Base-by-base conservation (phyloP, 371 early-diverging fungal species). In the Chytridiales sp. region DNA sequence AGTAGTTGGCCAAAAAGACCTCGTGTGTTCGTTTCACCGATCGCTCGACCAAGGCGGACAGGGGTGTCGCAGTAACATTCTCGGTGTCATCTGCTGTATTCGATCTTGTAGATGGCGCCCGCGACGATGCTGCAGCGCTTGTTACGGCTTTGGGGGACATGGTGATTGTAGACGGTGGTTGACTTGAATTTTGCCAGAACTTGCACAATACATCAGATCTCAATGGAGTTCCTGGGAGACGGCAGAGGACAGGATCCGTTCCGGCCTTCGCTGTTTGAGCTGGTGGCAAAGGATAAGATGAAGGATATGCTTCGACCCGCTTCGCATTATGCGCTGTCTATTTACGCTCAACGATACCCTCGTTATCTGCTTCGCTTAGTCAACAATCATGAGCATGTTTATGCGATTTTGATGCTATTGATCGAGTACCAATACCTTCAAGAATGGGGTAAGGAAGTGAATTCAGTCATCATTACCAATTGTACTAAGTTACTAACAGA, bases 311-410 rank as follows among this genome's bases (percentile, higher is more conserved):
- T 93, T 31, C 86, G 87, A 61, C 95, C 95, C 13, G 93, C 95
- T 24, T 68, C 92, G 29, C 87, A 85, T 57, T 93, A 93, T 67
- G 72, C 88, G n/a, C 78, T 92, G 29, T 85, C 93, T 21, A 85
- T 89, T n/a, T 92, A 89, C 69, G 93, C 93, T 9, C 92, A 92
- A 73, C 72, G 95, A 54, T 89, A 93, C 63, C 94, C 94, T 26
- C 83, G 92, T 29, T 79, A 90, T 48, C 75, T 93, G 24, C 69
- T 94, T 30, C 85, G 84, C 44, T 61, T 92, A 34, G 86, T 87
- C 24, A 88, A 89, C 70, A 71, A 83, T 64, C 86, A 91, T 61
- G 91, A 94, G 63, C 76, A 27, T 9, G 17, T 86, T 21, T 91
- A 85, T 70, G 87, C 90, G 0, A 46, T 83, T 3, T 54, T 88